Percentiles rank a stretch among this genome's conserved stretches.
Evolutionary conservation across 1,284 basidiomycete species (phyloP).

Genomic region (Moniliella sp.): DNA sequence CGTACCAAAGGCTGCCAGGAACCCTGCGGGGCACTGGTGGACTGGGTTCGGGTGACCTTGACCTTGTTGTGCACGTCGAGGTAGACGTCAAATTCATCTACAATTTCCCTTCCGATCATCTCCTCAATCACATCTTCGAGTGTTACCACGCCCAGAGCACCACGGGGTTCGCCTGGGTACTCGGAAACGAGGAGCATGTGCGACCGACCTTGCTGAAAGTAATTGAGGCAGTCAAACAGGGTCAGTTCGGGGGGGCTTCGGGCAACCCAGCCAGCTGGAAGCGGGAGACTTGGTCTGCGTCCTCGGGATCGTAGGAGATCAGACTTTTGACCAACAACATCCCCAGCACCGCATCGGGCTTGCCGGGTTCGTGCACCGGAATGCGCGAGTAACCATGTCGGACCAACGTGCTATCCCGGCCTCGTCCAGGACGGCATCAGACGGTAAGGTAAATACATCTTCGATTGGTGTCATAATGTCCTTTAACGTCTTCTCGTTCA

Average conservation of each 20-base stretch:
- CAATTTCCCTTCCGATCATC: slow-evolving; percentile 33
- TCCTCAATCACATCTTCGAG: slow-evolving; percentile 44
- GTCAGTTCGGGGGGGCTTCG: slow-evolving; percentile 64
- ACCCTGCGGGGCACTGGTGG: neutral
- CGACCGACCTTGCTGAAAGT: slow-evolving; percentile 67
- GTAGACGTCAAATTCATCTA: slow-evolving; percentile 18
- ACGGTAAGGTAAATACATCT: slow-evolving; percentile 56
- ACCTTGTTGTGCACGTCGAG: slow-evolving; percentile 18
- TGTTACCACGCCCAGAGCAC: slow-evolving; percentile 41
- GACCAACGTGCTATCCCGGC: slow-evolving; percentile 44
- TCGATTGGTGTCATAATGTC: slow-evolving; percentile 42
- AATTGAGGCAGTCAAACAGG: slow-evolving; percentile 37
- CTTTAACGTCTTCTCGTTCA: slow-evolving; percentile 45
- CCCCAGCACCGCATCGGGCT: slow-evolving; percentile 58
- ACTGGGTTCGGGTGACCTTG: slow-evolving; percentile 8
- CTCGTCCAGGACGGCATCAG: slow-evolving; percentile 60
- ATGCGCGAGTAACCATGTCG: slow-evolving; percentile 66
- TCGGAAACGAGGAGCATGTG: slow-evolving; percentile 69
- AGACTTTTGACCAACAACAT: slow-evolving; percentile 56
- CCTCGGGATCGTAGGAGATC: slow-evolving; percentile 66
- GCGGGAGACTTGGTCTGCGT: slow-evolving; percentile 48
- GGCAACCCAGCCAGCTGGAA: slow-evolving; percentile 49
- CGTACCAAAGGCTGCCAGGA: slow-evolving; percentile 18
- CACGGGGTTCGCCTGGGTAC: slow-evolving; percentile 56
- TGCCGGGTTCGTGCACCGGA: slow-evolving; percentile 60